Evolutionary conservation across 371 early-diverging fungal species (phyloP).

Genomic region (Saksenaea oblongispora): DNA sequence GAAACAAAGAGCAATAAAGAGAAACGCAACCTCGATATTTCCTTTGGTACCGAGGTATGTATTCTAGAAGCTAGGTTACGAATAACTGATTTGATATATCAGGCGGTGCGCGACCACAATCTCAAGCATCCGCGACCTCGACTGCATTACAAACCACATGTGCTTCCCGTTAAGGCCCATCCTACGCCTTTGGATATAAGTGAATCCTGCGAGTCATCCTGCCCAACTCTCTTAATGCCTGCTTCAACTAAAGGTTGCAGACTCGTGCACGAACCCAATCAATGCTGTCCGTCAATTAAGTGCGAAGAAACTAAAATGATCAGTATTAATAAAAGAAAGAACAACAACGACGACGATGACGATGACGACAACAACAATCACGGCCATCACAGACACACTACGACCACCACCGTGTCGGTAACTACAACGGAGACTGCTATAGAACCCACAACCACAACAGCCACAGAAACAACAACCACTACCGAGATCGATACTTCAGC

Average conservation of each 20-base stretch:
- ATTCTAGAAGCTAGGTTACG: not conserved
- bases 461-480: too few relatives aligned
- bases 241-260: not conserved
- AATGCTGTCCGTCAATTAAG: not conserved
- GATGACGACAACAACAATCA: too few relatives aligned
- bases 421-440: too few relatives aligned
- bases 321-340: too few relatives aligned
- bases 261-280: not conserved
- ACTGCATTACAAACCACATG: not conserved
- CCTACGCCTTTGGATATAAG: not conserved
- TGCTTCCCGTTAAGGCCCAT: not conserved
- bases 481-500: too few relatives aligned
- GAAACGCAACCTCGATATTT: not conserved
- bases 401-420: too few relatives aligned
- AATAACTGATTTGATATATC: not conserved
- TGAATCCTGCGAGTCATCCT: not conserved
- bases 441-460: too few relatives aligned
- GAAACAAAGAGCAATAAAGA: not conserved
- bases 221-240: not conserved
- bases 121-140: not conserved
- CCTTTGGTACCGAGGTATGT: not conserved
- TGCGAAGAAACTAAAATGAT: not conserved
- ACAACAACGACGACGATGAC: too few relatives aligned
- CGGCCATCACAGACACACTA: too few relatives aligned
- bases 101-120: not conserved